phyloP scores from a whole-genome alignment of 1,284 basidiomycete species.

The Fomes fomentarius region DNA sequence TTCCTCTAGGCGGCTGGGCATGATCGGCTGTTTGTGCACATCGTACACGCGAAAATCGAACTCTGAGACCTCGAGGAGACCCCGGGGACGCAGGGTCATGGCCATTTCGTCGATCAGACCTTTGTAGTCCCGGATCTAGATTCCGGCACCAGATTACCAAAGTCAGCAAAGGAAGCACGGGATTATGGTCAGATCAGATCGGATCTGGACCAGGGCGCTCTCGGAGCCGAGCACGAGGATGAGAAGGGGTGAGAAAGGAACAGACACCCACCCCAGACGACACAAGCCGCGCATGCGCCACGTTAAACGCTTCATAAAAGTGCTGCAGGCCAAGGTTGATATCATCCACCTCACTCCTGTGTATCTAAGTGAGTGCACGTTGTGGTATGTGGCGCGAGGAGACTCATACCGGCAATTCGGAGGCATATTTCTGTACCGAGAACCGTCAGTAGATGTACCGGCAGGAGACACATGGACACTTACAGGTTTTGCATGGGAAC shows the following conservation, averaged over 20 bases:
- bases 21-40: slow-evolving; percentile 46
- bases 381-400: slow-evolving; percentile 1
- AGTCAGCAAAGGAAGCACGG: slow-evolving; percentile 23
- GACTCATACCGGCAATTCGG: slow-evolving; percentile 63
- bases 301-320: slow-evolving; percentile 75
- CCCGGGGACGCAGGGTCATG: slow-evolving; percentile 67
- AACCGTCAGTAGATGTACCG: slow-evolving; percentile 6
- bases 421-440: slow-evolving; percentile 55
- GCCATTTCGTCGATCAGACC: slow-evolving; percentile 68
- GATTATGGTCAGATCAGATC: slow-evolving; percentile 27
- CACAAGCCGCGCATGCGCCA: slow-evolving; percentile 71
- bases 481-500: slow-evolving; percentile 74
- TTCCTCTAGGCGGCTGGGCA: slow-evolving; percentile 37
- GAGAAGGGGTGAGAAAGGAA: slow-evolving; percentile 9
- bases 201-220: slow-evolving; percentile 10
- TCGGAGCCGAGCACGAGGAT: slow-evolving; percentile 15
- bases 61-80: slow-evolving; percentile 67
- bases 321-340: slow-evolving; percentile 82
- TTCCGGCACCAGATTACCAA: slow-evolving; percentile 20
- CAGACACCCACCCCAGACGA: slow-evolving; percentile 62
- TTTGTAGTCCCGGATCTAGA: slow-evolving; percentile 69
- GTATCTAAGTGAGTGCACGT: slow-evolving; percentile 9
- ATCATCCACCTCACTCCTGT: slow-evolving; percentile 80
- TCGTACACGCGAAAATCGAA: slow-evolving; percentile 70
- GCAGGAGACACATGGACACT: slow-evolving; percentile 29